Evolutionary conservation across 805 yeast genomes (phyloP).

Genomic region (Blastobotrys americana): DNA sequence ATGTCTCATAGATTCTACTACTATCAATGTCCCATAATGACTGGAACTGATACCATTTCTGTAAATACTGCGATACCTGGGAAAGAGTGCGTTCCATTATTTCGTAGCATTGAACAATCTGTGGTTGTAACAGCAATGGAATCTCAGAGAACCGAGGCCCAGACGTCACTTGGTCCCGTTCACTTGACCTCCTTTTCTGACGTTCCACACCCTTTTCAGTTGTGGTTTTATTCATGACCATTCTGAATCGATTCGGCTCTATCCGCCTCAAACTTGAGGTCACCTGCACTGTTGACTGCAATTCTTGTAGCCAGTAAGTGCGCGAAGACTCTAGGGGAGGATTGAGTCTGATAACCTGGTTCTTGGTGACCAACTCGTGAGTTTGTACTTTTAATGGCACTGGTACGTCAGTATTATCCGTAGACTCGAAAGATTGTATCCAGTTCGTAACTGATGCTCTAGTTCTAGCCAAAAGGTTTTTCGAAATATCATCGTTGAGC

Average conservation of each 20-base stretch:
- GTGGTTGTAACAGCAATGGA: slow-evolving; percentile 6
- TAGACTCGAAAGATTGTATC: slow-evolving; percentile 16
- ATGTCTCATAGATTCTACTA: slow-evolving; percentile 32
- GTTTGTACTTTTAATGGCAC: slow-evolving; percentile 8
- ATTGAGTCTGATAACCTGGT: slow-evolving; percentile 23
- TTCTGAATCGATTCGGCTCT: slow-evolving; percentile 13
- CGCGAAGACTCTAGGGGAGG: slow-evolving; percentile 27
- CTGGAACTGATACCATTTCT: slow-evolving; percentile 51
- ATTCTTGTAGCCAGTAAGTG: slow-evolving; percentile 15
- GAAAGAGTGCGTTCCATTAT: slow-evolving; percentile 31
- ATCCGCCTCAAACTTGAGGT: slow-evolving; percentile 14
- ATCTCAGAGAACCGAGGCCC: slow-evolving; percentile 10
- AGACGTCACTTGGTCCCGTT: slow-evolving; percentile 1
- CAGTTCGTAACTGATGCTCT: slow-evolving; percentile 19
- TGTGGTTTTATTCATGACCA: no score
- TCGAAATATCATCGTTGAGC: slow-evolving; percentile 32
- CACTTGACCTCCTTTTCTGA: slow-evolving; percentile 3
- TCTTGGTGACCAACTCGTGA: slow-evolving; percentile 24
- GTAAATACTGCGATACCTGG: slow-evolving; percentile 34
- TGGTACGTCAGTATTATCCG: slow-evolving; percentile 4
- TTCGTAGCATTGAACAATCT: slow-evolving; percentile 22
- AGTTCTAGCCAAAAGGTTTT: slow-evolving; percentile 29
- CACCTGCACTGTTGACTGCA: slow-evolving; percentile 16
- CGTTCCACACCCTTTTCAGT: no score
- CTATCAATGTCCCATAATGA: slow-evolving; percentile 51